These are phyloP conservation scores for Heterotrichella gracilis DNA, from an alignment of 352 stramenopile species.

Conservation along the genomic window DNA sequence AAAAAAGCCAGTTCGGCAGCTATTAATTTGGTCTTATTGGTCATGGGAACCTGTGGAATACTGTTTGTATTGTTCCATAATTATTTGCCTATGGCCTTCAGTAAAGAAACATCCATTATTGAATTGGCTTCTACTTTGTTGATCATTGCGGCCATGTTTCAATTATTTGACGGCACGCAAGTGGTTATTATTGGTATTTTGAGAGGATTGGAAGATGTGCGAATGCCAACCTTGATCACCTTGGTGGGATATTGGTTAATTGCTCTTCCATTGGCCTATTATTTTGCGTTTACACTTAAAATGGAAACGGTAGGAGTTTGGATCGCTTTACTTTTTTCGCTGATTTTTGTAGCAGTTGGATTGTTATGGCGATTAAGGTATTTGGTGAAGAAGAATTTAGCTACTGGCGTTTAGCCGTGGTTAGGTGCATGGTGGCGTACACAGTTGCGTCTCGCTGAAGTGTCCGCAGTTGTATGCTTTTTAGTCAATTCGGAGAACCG, in stretches of 20 bases:
- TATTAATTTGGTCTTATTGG: not conserved
- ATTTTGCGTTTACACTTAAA: not conserved
- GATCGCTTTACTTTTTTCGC: not conserved
- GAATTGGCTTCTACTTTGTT: not conserved
- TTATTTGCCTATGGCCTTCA: not conserved
- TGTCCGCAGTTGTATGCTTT: too few species aligned
- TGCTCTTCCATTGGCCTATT: not conserved
- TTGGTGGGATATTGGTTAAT: not conserved
- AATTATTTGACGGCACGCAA: not conserved
- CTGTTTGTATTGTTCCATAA: not conserved
- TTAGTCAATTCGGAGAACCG: too few species aligned
- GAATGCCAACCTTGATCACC: not conserved
- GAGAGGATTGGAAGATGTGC: not conserved
- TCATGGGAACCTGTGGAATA: not conserved
- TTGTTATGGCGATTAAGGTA: not conserved
- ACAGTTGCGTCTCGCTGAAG: too few species aligned
- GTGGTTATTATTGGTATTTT: not conserved
- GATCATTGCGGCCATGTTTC: not conserved
- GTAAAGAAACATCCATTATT: not conserved
- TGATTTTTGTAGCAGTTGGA: not conserved
- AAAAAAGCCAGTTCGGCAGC: not conserved
- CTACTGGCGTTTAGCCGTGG: too few species aligned
- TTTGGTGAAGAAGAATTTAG: not conserved
- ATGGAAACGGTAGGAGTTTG: not conserved
- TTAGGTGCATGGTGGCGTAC: too few species aligned